Percentiles rank a stretch among this genome's conserved stretches.
phyloP scores from a whole-genome alignment of 1,284 basidiomycete genomes.

The Tilletiaria anomala region DNA sequence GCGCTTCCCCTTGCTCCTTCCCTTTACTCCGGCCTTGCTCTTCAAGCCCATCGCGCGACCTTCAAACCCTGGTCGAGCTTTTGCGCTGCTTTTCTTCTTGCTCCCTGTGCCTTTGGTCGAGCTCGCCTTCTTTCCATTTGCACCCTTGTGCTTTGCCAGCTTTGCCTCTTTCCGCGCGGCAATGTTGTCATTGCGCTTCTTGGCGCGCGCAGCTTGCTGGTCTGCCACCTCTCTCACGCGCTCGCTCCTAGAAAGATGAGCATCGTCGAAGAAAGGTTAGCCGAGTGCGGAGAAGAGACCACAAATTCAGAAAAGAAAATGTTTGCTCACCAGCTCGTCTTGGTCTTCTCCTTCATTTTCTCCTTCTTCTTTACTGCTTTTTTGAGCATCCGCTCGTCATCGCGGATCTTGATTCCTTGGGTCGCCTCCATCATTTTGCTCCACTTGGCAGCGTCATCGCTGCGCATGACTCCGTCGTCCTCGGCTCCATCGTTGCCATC shows the following conservation, averaged over 20 bases:
- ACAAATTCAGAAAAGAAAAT: background rate
- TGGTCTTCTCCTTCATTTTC: constrained; percentile 30
- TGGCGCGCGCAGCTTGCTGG: constrained; percentile 24
- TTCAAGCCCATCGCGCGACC: too few species aligned
- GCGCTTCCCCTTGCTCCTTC: too few species aligned
- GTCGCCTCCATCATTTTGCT: constrained; percentile 28
- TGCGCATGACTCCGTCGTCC: too few species aligned
- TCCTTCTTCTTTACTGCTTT: constrained; percentile 32
- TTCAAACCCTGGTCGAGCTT: too few species aligned
- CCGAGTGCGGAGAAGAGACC: background rate
- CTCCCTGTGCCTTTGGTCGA: too few species aligned
- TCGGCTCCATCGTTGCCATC: too few species aligned
- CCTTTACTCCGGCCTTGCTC: too few species aligned
- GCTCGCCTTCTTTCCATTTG: too few species aligned
- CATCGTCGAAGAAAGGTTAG: background rate
- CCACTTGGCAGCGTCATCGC: too few species aligned
- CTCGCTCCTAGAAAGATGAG: constrained; percentile 9
- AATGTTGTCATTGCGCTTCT: constrained; percentile 33
- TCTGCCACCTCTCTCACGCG: constrained; percentile 17
- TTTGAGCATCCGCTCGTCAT: constrained; percentile 32
- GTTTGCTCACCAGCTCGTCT: constrained; percentile 28
- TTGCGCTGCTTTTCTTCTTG: too few species aligned
- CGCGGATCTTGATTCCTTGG: constrained; percentile 32
- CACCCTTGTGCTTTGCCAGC: constrained; percentile 12
- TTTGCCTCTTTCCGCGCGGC: constrained; percentile 21